A percentile compares a stretch with the other conserved stretches of the same genome.
phyloP scores from a whole-genome alignment of 139 green algal genomes.

The Axilococcus clingmanii region DNA sequence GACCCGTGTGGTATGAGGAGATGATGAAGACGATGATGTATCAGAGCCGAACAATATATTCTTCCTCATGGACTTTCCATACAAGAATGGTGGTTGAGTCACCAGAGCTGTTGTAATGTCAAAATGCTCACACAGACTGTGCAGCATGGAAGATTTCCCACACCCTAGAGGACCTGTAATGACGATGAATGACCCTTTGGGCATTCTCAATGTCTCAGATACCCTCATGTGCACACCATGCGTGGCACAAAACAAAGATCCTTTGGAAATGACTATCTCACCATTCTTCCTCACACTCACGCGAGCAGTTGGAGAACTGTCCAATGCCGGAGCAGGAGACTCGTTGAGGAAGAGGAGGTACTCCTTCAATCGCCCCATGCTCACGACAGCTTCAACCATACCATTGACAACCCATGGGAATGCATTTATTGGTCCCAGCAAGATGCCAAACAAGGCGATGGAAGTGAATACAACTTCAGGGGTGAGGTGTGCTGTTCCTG shows the following conservation, averaged over 20 bases:
- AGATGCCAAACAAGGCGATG: conserved; percentile 81
- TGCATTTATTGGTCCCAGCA: conserved; percentile 72
- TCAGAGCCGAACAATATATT: conserved; percentile 29
- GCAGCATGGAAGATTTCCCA: conserved; percentile 64
- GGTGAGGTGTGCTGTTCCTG: conserved; percentile 36
- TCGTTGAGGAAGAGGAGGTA: too few species aligned
- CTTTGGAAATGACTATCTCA: conserved; percentile 7
- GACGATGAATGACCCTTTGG: conserved; percentile 39
- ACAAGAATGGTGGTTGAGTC: too few species aligned
- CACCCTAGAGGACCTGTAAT: conserved; percentile 55
- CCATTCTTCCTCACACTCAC: too few species aligned
- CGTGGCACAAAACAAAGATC: too few species aligned
- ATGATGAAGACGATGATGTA: neutral
- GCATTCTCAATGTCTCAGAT: too few species aligned
- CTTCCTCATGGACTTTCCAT: too few species aligned
- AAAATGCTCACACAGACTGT: conserved; percentile 59
- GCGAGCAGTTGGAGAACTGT: too few species aligned
- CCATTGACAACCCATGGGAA: conserved; percentile 83
- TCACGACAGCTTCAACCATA: conserved; percentile 67
- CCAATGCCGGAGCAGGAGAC: neutral
- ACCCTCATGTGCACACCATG: too few species aligned
- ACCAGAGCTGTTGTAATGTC: too few species aligned
- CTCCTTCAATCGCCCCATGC: conserved; percentile 32
- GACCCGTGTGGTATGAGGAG: conserved; percentile 32
- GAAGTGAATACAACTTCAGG: conserved; percentile 63